Percentiles rank a stretch among this genome's conserved stretches.
Evolutionary conservation across 176 grass and related monocot species (phyloP).

Genomic region (Triticum dicoccoides): DNA sequence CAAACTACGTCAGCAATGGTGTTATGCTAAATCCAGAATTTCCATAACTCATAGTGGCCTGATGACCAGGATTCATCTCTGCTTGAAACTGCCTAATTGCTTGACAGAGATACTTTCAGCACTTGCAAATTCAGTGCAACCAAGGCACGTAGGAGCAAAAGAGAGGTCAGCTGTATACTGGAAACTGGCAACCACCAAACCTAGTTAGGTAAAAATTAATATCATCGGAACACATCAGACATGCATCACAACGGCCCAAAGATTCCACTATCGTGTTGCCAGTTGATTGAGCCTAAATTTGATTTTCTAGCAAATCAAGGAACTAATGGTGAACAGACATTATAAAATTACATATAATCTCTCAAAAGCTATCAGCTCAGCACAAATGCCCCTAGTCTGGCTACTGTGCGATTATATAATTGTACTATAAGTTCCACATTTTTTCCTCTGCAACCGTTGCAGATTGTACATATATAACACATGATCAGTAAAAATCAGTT

Average conservation of each 20-base stretch:
- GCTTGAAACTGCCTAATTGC: neutral
- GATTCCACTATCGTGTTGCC: neutral
- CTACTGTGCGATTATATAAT: neutral
- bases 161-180: neutral
- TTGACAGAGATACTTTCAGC: neutral
- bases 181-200: neutral
- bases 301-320: neutral
- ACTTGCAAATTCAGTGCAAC: neutral
- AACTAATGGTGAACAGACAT: neutral
- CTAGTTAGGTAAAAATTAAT: neutral
- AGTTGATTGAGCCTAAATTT: neutral
- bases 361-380: neutral
- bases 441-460: neutral
- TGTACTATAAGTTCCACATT: neutral
- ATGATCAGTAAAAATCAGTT: neutral
- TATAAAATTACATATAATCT: neutral
- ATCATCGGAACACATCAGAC: neutral
- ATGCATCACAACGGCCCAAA: neutral
- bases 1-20: too few relatives aligned
- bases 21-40: too few relatives aligned
- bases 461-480: neutral
- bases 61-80: too few relatives aligned
- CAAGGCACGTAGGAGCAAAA: neutral
- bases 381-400: neutral
- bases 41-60: too few relatives aligned